A percentile compares a stretch with the other conserved stretches of the same genome.
Evolutionary conservation across 164 flowering plant species (phyloP).

Genomic region (Umbellularia californica): DNA sequence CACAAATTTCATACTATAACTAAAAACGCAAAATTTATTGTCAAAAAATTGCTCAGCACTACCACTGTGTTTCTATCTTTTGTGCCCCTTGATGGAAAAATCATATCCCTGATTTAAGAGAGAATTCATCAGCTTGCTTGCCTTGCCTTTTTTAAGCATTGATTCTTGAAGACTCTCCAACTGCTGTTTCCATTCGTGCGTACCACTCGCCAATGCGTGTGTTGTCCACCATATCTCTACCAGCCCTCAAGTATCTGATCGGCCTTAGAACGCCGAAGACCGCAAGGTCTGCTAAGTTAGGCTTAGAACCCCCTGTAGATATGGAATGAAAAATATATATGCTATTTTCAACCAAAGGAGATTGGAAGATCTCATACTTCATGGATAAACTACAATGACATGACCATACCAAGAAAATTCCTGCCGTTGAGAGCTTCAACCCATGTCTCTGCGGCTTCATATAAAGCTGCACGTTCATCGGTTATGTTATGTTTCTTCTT

Average conservation of each 20-base stretch:
- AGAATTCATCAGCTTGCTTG: background rate
- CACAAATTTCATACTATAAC: background rate
- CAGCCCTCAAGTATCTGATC: conserved; percentile 69
- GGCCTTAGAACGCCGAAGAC: conserved; percentile 94
- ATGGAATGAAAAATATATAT: background rate
- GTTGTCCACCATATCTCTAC: conserved; percentile 86
- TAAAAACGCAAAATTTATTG: background rate
- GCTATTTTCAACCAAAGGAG: background rate
- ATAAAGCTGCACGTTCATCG: conserved; percentile 74
- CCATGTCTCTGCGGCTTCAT: conserved; percentile 89
- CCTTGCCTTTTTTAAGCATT: conserved; percentile 16
- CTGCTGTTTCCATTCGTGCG: conserved; percentile 61
- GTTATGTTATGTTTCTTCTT: conserved; percentile 81
- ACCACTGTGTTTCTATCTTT: background rate
- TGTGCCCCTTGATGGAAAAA: background rate
- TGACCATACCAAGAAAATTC: conserved; percentile 58
- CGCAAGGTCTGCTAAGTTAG: conserved; percentile 85
- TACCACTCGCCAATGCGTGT: conserved; percentile 88
- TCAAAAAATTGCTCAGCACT: background rate
- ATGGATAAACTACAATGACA: background rate
- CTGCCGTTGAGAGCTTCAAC: conserved; percentile 77
- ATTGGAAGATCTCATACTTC: background rate
- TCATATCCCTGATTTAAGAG: background rate
- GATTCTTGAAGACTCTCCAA: conserved; percentile 56
- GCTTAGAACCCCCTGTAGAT: conserved; percentile 61